These are phyloP conservation scores for Dendrobium chrysotoxum DNA, from an alignment of 106 monocot genomes.

Conservation along the genomic window DNA sequence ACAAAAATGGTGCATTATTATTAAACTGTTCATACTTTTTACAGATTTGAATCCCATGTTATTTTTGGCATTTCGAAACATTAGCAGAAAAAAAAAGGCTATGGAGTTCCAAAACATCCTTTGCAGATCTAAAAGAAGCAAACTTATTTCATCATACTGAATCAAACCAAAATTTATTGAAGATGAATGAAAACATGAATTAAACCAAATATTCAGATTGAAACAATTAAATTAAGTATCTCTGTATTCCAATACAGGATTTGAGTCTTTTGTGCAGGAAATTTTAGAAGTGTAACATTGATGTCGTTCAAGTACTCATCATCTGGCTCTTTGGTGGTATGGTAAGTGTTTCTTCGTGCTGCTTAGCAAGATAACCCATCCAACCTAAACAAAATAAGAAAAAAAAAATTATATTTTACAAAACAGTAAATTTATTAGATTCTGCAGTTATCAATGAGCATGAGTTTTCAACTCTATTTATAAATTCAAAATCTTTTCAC, in stretches of 20 bases:
- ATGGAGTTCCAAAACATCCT: too few relatives aligned
- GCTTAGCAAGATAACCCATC: constrained; percentile 51
- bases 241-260: background rate
- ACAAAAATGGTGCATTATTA: background rate
- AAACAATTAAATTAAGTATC: background rate
- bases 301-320: constrained; percentile 19
- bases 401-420: background rate
- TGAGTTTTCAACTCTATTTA: background rate
- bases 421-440: background rate
- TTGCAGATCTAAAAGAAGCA: background rate
- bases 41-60: background rate
- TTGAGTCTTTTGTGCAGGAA: background rate
- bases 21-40: background rate
- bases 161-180: background rate
- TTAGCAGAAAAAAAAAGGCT: background rate
- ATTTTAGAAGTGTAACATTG: background rate
- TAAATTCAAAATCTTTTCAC: background rate
- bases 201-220: too few relatives aligned
- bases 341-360: constrained; percentile 21
- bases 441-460: background rate
- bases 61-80: background rate
- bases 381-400: constrained; percentile 29
- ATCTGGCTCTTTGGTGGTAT: constrained; percentile 29
- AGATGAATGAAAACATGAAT: background rate
- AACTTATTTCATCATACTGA: background rate